Conservation (phyloP, 495 filamentous ascomycete species). For the Hyaloscypha hepaticicola region DNA sequence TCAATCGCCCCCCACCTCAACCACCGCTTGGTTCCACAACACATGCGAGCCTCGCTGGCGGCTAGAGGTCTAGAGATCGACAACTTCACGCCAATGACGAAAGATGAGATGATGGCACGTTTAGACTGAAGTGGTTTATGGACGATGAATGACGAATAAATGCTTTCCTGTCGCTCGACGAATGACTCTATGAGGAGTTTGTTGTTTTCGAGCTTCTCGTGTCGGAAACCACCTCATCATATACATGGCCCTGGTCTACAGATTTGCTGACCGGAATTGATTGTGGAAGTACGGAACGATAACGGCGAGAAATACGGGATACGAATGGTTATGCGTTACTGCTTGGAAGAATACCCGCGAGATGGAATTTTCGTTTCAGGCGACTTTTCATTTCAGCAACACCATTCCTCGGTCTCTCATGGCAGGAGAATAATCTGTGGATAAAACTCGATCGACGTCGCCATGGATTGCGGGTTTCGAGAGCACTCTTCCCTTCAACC, state of each 20-base stretch:
- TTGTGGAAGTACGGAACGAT: slow-evolving; percentile 30
- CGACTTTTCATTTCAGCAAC: slow-evolving; percentile 26
- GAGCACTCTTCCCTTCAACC: slow-evolving; percentile 20
- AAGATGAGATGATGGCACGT: slow-evolving; percentile 96
- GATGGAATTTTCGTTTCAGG: slow-evolving; percentile 28
- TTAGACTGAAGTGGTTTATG: slow-evolving; percentile 69
- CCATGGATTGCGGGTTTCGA: slow-evolving; percentile 23
- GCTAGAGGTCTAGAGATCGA: slow-evolving; percentile 86
- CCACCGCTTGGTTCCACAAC: slow-evolving; percentile 77
- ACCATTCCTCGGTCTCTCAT: slow-evolving; percentile 21
- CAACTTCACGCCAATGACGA: slow-evolving; percentile 85
- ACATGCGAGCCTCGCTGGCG: slow-evolving; percentile 71
- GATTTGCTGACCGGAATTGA: slow-evolving; percentile 31
- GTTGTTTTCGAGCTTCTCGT: slow-evolving; percentile 28
- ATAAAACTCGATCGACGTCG: slow-evolving; percentile 22
- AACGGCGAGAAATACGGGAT: slow-evolving; percentile 26
- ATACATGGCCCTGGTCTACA: slow-evolving; percentile 30
- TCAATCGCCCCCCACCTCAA: slow-evolving; percentile 91
- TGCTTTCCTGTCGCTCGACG: slow-evolving; percentile 33
- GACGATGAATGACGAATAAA: slow-evolving; percentile 30
- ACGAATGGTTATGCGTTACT: slow-evolving; percentile 33
- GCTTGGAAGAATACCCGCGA: slow-evolving; percentile 30
- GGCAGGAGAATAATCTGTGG: slow-evolving; percentile 14
- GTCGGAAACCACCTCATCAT: slow-evolving; percentile 28
- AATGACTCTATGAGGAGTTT: slow-evolving; percentile 20